Percentiles rank a stretch among this genome's conserved stretches.
phyloP scores from a whole-genome alignment of 805 yeast genomes.

The Candida glaebosa region DNA sequence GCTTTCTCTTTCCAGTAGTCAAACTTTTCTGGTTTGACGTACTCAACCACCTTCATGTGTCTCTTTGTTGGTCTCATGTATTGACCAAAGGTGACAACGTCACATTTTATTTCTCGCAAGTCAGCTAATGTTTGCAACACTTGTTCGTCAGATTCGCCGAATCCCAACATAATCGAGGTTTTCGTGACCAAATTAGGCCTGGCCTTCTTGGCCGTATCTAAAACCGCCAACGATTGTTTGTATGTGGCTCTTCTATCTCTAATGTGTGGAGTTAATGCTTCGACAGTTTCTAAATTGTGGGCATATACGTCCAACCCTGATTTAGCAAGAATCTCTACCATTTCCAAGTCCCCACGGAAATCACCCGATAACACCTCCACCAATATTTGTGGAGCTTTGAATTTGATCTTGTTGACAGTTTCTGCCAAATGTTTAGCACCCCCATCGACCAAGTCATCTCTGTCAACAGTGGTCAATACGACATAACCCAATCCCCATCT shows the following conservation, averaged over 20 bases:
- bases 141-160: slow-evolving; percentile 95
- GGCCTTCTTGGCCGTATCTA: slow-evolving; percentile 74
- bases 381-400: slow-evolving; percentile 83
- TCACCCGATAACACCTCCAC: slow-evolving; percentile 96
- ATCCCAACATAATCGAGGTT: slow-evolving; percentile 93
- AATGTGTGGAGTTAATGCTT: slow-evolving; percentile 87
- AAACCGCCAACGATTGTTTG: slow-evolving; percentile 77
- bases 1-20: slow-evolving; percentile 91
- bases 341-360: slow-evolving; percentile 83
- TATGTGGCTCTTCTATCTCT: slow-evolving; percentile 97
- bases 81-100: slow-evolving; percentile 97
- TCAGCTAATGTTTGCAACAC: slow-evolving; percentile 70
- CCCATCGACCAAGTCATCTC: slow-evolving; percentile 92
- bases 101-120: slow-evolving; percentile 73
- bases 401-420: slow-evolving; percentile 80
- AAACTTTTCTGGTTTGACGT: slow-evolving; percentile 89
- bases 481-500: slow-evolving; percentile 99
- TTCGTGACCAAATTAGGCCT: slow-evolving; percentile 80
- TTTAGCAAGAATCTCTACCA: slow-evolving; percentile 74
- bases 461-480: slow-evolving; percentile 93
- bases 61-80: slow-evolving; percentile 99
- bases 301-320: slow-evolving; percentile 96
- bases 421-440: slow-evolving; percentile 89
- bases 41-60: slow-evolving; percentile 97
- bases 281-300: slow-evolving; percentile 95